phyloP scores from a whole-genome alignment of 1,284 basidiomycete genomes.

The Malassezia yamatoensis region DNA sequence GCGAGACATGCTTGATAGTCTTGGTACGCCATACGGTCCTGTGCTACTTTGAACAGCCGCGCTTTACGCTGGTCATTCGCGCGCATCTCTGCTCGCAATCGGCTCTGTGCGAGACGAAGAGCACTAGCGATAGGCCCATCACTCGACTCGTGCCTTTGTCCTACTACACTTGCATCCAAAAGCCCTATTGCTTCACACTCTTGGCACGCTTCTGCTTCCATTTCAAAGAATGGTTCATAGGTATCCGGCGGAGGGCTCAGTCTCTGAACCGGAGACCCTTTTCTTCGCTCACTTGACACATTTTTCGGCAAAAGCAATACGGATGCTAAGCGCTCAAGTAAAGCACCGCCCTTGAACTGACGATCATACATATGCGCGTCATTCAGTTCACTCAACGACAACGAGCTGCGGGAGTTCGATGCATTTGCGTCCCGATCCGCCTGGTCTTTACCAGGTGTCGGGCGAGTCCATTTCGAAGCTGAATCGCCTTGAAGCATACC shows the following conservation, averaged over 20 bases:
- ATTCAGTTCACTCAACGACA: neutral
- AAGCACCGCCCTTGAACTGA: conserved; percentile 1
- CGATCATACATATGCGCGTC: conserved; percentile 14
- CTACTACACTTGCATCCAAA: conserved; percentile 6
- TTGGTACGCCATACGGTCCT: conserved; percentile 75
- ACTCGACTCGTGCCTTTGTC: conserved; percentile 50
- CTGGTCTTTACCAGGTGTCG: conserved; percentile 17
- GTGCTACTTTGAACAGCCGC: conserved; percentile 66
- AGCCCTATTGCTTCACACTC: conserved; percentile 12
- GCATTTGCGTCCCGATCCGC: neutral
- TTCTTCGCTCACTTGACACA: neutral
- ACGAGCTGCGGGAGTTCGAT: neutral
- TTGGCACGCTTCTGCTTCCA: conserved; percentile 6
- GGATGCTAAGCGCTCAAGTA: conserved; percentile 13
- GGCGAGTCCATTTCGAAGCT: conserved; percentile 11
- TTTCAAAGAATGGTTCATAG: conserved; percentile 7
- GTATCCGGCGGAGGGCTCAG: conserved; percentile 46
- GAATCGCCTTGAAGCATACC: conserved; percentile 2
- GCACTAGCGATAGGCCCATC: conserved; percentile 88
- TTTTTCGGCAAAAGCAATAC: conserved; percentile 54
- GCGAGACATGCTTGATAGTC: conserved; percentile 36
- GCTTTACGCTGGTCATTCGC: conserved; percentile 72
- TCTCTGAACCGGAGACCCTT: neutral
- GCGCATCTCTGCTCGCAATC: conserved; percentile 64
- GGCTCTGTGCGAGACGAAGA: conserved; percentile 74